Evolutionary conservation across 1,139 yeast genomes (phyloP), one percentile per base, ranked within the genome.

Genomic region (Pichia sp.): DNA sequence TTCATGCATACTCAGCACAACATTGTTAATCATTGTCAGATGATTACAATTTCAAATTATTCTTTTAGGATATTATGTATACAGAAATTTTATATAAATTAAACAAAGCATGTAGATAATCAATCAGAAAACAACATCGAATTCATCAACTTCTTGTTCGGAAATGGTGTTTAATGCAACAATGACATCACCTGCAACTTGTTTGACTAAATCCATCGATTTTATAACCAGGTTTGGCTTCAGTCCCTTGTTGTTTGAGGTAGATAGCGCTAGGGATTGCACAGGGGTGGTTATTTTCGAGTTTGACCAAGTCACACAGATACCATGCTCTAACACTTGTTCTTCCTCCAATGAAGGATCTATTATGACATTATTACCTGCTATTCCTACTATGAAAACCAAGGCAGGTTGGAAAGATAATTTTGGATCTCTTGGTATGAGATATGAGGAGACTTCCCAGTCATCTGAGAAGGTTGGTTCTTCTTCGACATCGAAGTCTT

Each of bases 391-490:
- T 0, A 91, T 78, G 53, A 91, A 79, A 39, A 87, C 70, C 21
- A 91, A 68, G 0, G 97, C 96, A 1, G 96, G 94, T 42, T 74
- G 73, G 67, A 79, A 79, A 4, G 39, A 12, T 6, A 20, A 18
- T 0, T 48, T 47, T 2, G 58, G 37, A 24, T 60, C 60, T 36
- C 61, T 59, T 9, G 67, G 60, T 39, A 76, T 71, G 33, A 85
- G 66, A 40, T 63, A 73, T 47, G 58, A 72, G 31, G 84, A 79
- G 54, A 70, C 73, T 59, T 74, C 85, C 93, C 86, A 91, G 62
- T 82, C 96, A 59, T 90, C 97, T 38, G 91, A 83, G 61, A 91
- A 91, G 0, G 90, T 87, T 1, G 98, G 98, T 54, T 87, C 83
- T 65, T 90, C 96, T 60, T 87, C 96, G 17, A 86, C 67, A 45